phyloP scores from a whole-genome alignment of 306 rosid species.

The Cucurbita argyrosperma region DNA sequence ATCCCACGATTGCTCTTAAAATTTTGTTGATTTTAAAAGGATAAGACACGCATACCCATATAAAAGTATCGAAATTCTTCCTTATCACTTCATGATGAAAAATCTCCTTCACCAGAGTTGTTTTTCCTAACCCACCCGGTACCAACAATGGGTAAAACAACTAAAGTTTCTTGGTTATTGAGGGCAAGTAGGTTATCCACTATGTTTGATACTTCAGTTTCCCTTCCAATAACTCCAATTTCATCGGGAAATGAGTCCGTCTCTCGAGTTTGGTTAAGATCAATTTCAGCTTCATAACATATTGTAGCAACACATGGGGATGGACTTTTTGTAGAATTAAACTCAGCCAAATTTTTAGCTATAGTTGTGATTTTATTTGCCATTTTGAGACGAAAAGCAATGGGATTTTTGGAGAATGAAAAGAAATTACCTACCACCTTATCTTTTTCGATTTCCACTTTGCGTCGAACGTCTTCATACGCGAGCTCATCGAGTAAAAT shows the following conservation, averaged over 20 bases:
- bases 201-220: background rate
- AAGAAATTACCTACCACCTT: background rate
- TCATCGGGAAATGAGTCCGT: too few relatives aligned
- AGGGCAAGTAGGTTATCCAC: background rate
- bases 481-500: background rate
- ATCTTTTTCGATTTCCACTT: background rate
- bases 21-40: background rate
- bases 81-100: background rate
- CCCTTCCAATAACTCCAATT: background rate
- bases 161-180: background rate
- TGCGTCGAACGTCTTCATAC: background rate
- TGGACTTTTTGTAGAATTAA: too few relatives aligned
- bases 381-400: too few relatives aligned
- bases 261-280: too few relatives aligned
- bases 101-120: background rate
- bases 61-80: background rate
- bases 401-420: background rate
- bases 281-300: too few relatives aligned
- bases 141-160: background rate
- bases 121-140: slow-evolving; percentile 9
- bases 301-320: too few relatives aligned
- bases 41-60: slow-evolving; percentile 14
- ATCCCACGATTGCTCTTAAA: background rate
- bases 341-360: too few relatives aligned
- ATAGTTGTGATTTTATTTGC: too few relatives aligned